phyloP scores from a whole-genome alignment of 2,329 filamentous ascomycete species.

The Pseudocercospora pini-densiflorae region DNA sequence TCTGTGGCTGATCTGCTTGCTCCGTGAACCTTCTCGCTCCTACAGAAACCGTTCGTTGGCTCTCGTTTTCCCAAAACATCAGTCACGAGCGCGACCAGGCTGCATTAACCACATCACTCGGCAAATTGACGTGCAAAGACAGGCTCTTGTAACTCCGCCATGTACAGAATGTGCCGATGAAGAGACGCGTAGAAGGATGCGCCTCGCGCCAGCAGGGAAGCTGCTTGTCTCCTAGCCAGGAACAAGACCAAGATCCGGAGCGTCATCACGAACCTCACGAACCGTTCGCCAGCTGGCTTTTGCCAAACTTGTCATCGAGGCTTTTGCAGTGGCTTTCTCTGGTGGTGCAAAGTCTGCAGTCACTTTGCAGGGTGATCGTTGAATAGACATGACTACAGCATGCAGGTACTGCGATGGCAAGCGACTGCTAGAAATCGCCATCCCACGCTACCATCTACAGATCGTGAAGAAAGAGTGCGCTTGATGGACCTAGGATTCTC shows the following conservation, averaged over 20 bases:
- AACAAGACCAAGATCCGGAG: slow-evolving; percentile 1
- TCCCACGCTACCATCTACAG: neutral
- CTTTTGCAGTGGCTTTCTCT: neutral
- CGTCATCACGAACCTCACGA: slow-evolving; percentile 1
- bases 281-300: neutral
- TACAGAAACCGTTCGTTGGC: neutral
- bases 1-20: neutral
- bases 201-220: slow-evolving; percentile 4
- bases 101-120: neutral
- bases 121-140: neutral
- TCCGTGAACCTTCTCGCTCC: neutral
- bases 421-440: neutral
- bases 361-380: neutral
- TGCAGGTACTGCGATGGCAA: neutral
- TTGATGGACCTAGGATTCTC: too few relatives aligned
- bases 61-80: neutral
- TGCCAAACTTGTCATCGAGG: neutral
- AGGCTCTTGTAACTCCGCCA: neutral
- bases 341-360: neutral
- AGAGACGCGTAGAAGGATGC: neutral
- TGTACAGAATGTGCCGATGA: neutral
- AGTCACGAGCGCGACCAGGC: neutral
- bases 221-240: slow-evolving; percentile 1
- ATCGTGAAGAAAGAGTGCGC: neutral
- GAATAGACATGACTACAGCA: neutral